Conservation (phyloP, 2,329 filamentous ascomycete species). For the Epicoccum sorghinum region DNA sequence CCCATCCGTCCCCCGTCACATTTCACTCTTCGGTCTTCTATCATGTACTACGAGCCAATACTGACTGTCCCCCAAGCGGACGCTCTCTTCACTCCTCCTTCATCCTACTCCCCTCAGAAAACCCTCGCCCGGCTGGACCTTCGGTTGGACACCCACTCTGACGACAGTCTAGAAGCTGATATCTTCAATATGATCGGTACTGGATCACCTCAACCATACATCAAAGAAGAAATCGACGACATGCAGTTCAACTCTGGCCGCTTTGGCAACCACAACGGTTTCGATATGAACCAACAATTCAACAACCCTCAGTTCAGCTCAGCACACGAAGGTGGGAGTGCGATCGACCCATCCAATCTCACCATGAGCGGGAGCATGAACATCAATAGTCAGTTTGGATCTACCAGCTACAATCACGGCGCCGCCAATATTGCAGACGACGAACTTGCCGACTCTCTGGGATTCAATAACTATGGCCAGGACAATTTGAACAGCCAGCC, state of each 20-base stretch:
- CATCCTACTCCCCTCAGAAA: constrained; percentile 50
- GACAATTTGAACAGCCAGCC: constrained; percentile 60
- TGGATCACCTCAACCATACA: constrained; percentile 64
- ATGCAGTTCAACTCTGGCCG: constrained; percentile 59
- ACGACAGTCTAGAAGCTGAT: constrained; percentile 52
- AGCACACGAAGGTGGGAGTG: constrained; percentile 43
- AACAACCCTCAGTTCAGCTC: constrained; percentile 56
- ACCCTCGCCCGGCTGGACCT: constrained; percentile 46
- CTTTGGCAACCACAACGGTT: constrained; percentile 58
- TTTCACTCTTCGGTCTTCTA: constrained; percentile 21
- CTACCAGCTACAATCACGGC: constrained; percentile 75
- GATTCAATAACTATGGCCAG: constrained; percentile 62
- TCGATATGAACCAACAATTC: constrained; percentile 59
- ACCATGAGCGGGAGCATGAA: constrained; percentile 68
- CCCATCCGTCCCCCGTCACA: constrained; percentile 17
- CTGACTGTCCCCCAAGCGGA: constrained; percentile 51
- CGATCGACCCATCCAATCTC: constrained; percentile 84
- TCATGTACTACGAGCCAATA: constrained; percentile 45
- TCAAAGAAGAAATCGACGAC: constrained; percentile 72
- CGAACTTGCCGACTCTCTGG: constrained; percentile 77
- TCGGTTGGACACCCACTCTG: constrained; percentile 46
- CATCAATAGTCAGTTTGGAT: constrained; percentile 62
- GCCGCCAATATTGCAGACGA: constrained; percentile 85
- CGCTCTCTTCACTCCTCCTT: constrained; percentile 49
- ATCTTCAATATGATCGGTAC: constrained; percentile 61